phyloP scores from a whole-genome alignment of 345 rosid genomes.

The Iberis pinnata region DNA sequence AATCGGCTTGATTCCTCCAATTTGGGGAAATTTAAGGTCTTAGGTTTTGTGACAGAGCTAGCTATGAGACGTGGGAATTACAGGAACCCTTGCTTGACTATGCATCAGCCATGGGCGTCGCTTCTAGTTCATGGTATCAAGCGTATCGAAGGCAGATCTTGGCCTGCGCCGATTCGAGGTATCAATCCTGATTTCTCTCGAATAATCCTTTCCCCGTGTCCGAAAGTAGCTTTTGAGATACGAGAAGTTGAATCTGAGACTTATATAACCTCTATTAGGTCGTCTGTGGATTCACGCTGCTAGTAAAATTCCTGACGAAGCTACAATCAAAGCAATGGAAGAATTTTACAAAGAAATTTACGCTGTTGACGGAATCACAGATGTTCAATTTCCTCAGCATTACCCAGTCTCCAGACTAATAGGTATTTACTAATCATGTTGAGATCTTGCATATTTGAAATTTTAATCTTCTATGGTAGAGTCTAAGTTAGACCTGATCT shows the following conservation, averaged over 20 bases:
- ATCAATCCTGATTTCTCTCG: not conserved
- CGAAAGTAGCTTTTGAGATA: not conserved
- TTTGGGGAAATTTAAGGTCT: too few species aligned
- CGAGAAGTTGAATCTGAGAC: not conserved
- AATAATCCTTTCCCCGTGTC: not conserved
- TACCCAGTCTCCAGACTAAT: slow-evolving; percentile 83
- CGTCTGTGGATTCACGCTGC: slow-evolving; percentile 98
- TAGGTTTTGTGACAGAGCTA: too few species aligned
- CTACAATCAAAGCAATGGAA: slow-evolving; percentile 88
- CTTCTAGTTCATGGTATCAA: slow-evolving; percentile 76
- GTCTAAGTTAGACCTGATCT: not conserved
- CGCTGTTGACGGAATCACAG: slow-evolving; percentile 55
- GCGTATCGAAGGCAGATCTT: slow-evolving; percentile 88
- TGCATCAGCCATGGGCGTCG: slow-evolving; percentile 99
- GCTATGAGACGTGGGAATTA: slow-evolving; percentile 51
- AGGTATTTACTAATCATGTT: too few species aligned
- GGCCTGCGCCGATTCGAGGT: slow-evolving; percentile 91
- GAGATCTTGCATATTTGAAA: too few species aligned
- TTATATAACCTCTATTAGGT: slow-evolving; percentile 24
- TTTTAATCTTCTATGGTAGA: too few species aligned
- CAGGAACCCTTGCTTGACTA: slow-evolving; percentile 73
- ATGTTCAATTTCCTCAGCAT: slow-evolving; percentile 58
- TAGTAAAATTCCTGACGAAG: slow-evolving; percentile 77
- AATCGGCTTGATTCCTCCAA: too few species aligned
- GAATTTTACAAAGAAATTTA: slow-evolving; percentile 73